These are phyloP conservation scores for Pittosporum tobira DNA, from an alignment of 129 eudicot genomes.

Conservation along the genomic window DNA sequence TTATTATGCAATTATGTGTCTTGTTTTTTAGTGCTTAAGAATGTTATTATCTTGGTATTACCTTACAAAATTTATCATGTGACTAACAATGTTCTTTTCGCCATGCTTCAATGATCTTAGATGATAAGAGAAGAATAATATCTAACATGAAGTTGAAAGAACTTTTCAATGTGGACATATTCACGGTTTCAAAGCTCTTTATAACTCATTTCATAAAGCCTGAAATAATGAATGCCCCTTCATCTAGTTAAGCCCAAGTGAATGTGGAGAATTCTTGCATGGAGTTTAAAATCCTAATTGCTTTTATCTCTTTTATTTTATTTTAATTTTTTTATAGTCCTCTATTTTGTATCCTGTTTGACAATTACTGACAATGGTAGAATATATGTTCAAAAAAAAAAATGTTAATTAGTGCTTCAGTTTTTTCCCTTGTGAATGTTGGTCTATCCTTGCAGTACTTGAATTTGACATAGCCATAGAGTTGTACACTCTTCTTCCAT, in stretches of 20 bases:
- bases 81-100: constrained; percentile 2
- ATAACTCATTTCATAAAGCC: constrained; percentile 54
- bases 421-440: neutral
- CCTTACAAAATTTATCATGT: neutral
- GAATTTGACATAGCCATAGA: neutral
- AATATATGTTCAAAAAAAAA: constrained; percentile 11
- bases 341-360: constrained; percentile 8
- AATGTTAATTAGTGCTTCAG: neutral
- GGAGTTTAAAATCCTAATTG: constrained; percentile 17
- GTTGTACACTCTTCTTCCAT: neutral
- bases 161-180: constrained; percentile 70
- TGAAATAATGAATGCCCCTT: constrained; percentile 35
- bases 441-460: neutral
- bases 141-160: constrained; percentile 88
- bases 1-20: too few species aligned
- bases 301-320: too few species aligned
- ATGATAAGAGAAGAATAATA: constrained; percentile 64
- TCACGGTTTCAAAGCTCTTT: constrained; percentile 57
- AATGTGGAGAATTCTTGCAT: constrained; percentile 29
- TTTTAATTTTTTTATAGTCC: too few species aligned
- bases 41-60: neutral
- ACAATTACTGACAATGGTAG: constrained; percentile 2
- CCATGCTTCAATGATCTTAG: constrained; percentile 70
- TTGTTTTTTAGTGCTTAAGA: neutral
- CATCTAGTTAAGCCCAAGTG: constrained; percentile 14